phyloP scores from a whole-genome alignment of 371 early-diverging fungal genomes.

The Circinella umbellata region DNA sequence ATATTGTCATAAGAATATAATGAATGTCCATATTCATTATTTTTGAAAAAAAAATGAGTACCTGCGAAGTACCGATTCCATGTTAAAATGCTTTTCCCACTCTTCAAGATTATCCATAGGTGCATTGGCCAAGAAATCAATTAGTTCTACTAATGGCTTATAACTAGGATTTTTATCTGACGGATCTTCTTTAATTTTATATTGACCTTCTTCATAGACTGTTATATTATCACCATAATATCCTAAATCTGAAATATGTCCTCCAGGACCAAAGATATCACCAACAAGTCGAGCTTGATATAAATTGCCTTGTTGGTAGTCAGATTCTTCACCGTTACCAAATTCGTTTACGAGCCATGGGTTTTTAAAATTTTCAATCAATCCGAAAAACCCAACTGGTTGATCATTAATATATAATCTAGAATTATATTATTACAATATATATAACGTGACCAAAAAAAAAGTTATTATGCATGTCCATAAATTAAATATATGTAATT shows the following conservation, averaged over 20 bases:
- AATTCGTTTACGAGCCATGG: slow-evolving; percentile 45
- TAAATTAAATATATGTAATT: not conserved
- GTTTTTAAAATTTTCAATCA: slow-evolving; percentile 39
- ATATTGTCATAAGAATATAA: no score
- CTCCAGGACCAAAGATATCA: slow-evolving; percentile 2
- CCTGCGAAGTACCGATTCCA: slow-evolving; percentile 39
- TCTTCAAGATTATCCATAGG: slow-evolving; percentile 23
- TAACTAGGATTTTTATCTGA: slow-evolving; percentile 8
- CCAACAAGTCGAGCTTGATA: slow-evolving; percentile 23
- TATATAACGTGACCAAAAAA: no score
- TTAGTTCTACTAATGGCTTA: slow-evolving; percentile 30
- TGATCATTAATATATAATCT: slow-evolving; percentile 42
- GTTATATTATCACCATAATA: slow-evolving; percentile 25
- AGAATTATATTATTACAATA: not conserved
- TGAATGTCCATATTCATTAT: no score
- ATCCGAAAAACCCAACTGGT: slow-evolving; percentile 39
- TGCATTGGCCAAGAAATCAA: slow-evolving; percentile 31
- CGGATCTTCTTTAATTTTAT: slow-evolving; percentile 33
- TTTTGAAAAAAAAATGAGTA: slow-evolving; percentile 1
- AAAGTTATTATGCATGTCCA: not conserved
- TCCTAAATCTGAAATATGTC: slow-evolving; percentile 26
- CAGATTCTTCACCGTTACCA: slow-evolving; percentile 25
- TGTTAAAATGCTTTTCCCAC: slow-evolving; percentile 38
- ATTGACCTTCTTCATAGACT: slow-evolving; percentile 22
- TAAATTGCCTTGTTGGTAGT: slow-evolving; percentile 39